These are phyloP conservation scores for Pluteus cervinus DNA, from an alignment of 768 basidiomycete genomes.

Conservation along the genomic window DNA sequence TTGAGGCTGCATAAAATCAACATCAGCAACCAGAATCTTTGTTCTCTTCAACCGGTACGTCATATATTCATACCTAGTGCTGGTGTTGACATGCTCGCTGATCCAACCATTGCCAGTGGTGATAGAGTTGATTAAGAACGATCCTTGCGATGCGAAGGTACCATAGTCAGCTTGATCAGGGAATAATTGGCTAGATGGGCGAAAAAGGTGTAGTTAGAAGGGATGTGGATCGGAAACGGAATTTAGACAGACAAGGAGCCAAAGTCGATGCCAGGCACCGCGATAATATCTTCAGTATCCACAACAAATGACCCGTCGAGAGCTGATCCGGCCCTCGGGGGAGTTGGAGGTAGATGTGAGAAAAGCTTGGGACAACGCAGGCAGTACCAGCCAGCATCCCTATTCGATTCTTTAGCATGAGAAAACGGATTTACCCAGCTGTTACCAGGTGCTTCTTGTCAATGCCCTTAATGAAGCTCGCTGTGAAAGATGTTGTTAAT, in stretches of 20 bases:
- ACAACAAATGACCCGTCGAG: constrained; percentile 30
- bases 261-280: constrained; percentile 25
- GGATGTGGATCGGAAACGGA: constrained; percentile 8
- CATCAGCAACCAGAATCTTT: no score
- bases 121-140: no score
- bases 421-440: constrained; percentile 22
- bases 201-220: no score
- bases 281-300: constrained; percentile 30
- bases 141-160: no score
- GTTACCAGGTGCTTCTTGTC: constrained; percentile 32
- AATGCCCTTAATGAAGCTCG: constrained; percentile 17
- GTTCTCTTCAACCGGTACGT: no score
- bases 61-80: no score
- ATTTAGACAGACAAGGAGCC: constrained; percentile 22
- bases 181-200: constrained; percentile 29
- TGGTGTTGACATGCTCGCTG: no score
- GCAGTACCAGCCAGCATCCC: constrained; percentile 28
- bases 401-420: constrained; percentile 4
- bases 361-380: constrained; percentile 23
- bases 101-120: no score
- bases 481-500: constrained; percentile 5
- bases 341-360: constrained; percentile 10
- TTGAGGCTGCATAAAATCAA: no score
- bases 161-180: constrained; percentile 31
- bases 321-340: constrained; percentile 19